phyloP scores from a whole-genome alignment of 2,329 filamentous ascomycete genomes.

The Claviceps arundinis region DNA sequence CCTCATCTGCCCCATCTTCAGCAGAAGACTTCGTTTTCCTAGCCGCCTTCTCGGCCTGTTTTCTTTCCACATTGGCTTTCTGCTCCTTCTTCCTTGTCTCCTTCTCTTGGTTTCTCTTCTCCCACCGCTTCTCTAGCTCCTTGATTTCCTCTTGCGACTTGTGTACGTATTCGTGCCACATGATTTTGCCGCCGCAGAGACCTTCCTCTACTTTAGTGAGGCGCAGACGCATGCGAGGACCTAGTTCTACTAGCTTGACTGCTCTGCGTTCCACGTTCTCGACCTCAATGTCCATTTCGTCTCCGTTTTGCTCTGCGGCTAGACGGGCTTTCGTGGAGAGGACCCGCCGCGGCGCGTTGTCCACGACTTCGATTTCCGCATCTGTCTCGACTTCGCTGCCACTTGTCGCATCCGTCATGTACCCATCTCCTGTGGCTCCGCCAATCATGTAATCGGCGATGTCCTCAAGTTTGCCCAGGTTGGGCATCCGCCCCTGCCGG shows the following conservation, averaged over 20 bases:
- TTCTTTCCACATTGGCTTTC: slow-evolving; percentile 80
- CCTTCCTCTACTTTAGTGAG: slow-evolving; percentile 96
- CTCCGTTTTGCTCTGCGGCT: slow-evolving; percentile 24
- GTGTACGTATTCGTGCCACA: slow-evolving; percentile 94
- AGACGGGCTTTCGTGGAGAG: slow-evolving; percentile 37
- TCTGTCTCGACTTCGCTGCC: slow-evolving; percentile 91
- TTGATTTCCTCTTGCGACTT: slow-evolving; percentile 70
- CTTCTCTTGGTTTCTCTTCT: slow-evolving; percentile 64
- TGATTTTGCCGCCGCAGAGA: slow-evolving; percentile 73
- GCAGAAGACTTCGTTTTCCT: slow-evolving; percentile 24
- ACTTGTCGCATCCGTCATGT: slow-evolving; percentile 72
- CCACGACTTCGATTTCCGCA: slow-evolving; percentile 79
- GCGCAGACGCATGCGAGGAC: slow-evolving; percentile 76
- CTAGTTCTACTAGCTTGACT: slow-evolving; percentile 84
- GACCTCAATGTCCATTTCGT: slow-evolving; percentile 33
- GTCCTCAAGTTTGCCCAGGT: slow-evolving; percentile 81
- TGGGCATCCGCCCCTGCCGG: slow-evolving; percentile 61
- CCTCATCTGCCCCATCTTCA: slow-evolving; percentile 21
- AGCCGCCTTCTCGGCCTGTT: slow-evolving; percentile 41
- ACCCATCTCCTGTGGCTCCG: slow-evolving; percentile 59
- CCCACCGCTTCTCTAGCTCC: slow-evolving; percentile 73
- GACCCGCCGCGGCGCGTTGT: slow-evolving; percentile 50
- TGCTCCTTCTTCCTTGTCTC: slow-evolving; percentile 70
- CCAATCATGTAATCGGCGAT: slow-evolving; percentile 92
- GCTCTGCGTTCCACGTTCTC: slow-evolving; percentile 66